phyloP scores from a whole-genome alignment of 148 eudicot genomes.

The Cornus controversa region DNA sequence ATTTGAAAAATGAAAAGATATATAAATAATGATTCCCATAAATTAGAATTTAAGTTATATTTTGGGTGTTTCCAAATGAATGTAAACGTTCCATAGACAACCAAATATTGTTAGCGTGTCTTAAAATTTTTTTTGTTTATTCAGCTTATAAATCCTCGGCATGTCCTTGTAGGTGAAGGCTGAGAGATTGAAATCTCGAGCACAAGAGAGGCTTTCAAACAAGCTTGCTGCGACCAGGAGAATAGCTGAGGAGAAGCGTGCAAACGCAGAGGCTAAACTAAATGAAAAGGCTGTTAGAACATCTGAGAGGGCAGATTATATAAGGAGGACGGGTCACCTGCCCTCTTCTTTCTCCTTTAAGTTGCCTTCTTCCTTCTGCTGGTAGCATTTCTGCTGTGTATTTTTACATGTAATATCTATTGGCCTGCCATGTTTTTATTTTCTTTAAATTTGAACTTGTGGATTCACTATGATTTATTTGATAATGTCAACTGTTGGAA shows the following conservation, averaged over 20 bases:
- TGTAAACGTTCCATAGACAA: not conserved
- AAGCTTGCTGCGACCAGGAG: conserved; percentile 79
- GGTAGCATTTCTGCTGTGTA: conserved; percentile 36
- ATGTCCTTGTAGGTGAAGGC: conserved; percentile 60
- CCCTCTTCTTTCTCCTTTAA: conserved; percentile 84
- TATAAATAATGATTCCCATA: not conserved
- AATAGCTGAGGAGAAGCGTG: conserved; percentile 86
- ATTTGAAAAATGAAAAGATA: not conserved
- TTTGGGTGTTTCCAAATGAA: not conserved
- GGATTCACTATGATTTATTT: not conserved
- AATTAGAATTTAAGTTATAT: not conserved
- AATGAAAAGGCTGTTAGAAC: conserved; percentile 82
- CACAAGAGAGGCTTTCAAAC: conserved; percentile 77
- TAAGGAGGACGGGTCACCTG: conserved; percentile 86
- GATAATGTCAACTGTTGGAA: not conserved
- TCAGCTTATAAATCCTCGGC: not conserved
- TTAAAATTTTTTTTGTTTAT: not conserved
- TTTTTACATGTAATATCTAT: not conserved
- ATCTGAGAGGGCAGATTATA: conserved; percentile 85
- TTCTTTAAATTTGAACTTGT: not conserved
- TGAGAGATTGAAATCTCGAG: conserved; percentile 78
- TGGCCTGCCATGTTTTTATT: not conserved
- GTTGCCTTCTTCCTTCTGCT: conserved; percentile 65
- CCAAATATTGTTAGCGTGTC: not conserved
- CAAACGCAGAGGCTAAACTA: conserved; percentile 77